Base-by-base conservation (phyloP, 495 filamentous ascomycete genomes). In the Penicillium egyptiacum region DNA sequence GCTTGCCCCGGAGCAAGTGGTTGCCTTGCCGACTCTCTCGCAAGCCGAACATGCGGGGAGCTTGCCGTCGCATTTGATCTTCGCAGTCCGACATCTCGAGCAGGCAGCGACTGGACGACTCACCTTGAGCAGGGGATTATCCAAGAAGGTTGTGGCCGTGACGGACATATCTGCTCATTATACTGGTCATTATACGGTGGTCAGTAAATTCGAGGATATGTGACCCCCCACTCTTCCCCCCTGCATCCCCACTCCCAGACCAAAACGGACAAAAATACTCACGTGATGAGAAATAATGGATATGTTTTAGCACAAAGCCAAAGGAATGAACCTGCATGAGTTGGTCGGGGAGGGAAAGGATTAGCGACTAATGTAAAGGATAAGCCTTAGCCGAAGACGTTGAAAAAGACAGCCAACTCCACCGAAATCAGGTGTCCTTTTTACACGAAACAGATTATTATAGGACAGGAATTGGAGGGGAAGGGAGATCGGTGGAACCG, bases 61-160 rank as follows among this genome's bases (percentile, higher is more conserved):
- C 68, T 96, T 96, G 50, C 92, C 92, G 75, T 98, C 93, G 60
- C 93, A 98, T 82, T 87, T 96, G 70, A 96, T 90, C 76, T 98
- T 98, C 48, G 92, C 92, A 44, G 85, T 82, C 48, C 93, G 88
- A 77, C 93, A 98, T 80, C 90, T 85, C 50, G 89, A 91, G 73
- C 93, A 98, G 5, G 93, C 93, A 55, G 91, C 91, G 35, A 96
- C 92, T 5, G 93, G 92, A 48, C 93, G 83, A 66, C 89, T 93
- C 47, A 98, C 93, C 69, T 89, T 87, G 58, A 98, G 79, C 53
- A 93, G 72, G 22, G 93, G 92, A 56, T 86, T 88, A 56, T 93
- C 89, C 55, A 79, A 60, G 60, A 79, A 78, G 35, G 64, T 70
- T 53, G 70, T 65, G 53, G 69, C 63, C 20, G 69, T 60, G 45